Evolutionary conservation across 176 grass and related monocot species (phyloP).

Genomic region (Carex myosuroides): DNA sequence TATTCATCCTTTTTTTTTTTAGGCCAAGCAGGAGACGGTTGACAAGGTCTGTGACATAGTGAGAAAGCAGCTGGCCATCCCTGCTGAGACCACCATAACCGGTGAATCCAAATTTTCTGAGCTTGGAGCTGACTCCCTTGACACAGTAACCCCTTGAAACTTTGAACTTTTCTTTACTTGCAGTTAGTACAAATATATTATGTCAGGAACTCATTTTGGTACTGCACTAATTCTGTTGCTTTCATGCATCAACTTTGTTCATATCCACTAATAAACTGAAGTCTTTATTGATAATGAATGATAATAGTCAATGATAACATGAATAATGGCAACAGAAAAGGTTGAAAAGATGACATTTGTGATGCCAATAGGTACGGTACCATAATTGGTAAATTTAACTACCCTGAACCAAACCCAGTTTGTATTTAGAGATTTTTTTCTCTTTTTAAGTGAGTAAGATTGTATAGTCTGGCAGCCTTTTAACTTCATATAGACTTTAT

Average conservation of each 20-base stretch:
- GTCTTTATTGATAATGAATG: neutral
- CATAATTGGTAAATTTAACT: neutral
- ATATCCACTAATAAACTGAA: neutral
- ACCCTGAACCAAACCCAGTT: neutral
- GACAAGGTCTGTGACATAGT: conserved; percentile 12
- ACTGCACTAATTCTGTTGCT: neutral
- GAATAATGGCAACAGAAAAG: neutral
- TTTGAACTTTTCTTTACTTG: neutral
- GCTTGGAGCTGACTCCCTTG: conserved; percentile 56
- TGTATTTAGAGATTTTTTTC: neutral
- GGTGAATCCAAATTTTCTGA: conserved; percentile 52
- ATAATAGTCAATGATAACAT: neutral
- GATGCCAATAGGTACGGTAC: neutral
- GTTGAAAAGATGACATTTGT: neutral
- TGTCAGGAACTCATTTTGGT: neutral
- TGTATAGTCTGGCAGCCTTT: neutral
- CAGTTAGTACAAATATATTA: neutral
- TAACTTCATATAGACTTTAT: neutral
- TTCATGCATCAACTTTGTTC: neutral
- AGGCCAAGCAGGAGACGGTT: conserved; percentile 3
- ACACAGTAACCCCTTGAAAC: conserved; percentile 42
- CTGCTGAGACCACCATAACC: neutral
- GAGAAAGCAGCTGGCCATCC: neutral
- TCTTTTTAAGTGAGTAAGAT: neutral
- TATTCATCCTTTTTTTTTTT: neutral